phyloP scores from a whole-genome alignment of 164 flowering plant species.

The Malania oleifera region DNA sequence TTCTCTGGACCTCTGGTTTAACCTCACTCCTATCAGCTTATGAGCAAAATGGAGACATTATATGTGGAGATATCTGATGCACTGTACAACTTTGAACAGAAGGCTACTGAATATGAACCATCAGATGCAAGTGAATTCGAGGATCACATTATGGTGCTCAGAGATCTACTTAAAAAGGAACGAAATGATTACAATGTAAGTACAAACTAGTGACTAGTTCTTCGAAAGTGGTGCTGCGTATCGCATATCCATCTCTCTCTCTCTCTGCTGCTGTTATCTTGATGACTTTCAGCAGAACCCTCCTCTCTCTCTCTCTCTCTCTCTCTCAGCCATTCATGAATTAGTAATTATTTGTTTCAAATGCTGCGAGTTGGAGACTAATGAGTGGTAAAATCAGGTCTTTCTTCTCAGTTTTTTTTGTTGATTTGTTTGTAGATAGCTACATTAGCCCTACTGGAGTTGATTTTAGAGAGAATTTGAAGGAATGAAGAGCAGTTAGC shows the following conservation, averaged over 20 bases:
- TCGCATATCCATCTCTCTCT: not conserved
- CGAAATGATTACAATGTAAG: slow-evolving; percentile 65
- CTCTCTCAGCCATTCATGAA: too few relatives aligned
- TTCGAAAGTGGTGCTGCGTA: too few relatives aligned
- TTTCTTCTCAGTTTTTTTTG: too few relatives aligned
- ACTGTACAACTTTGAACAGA: slow-evolving; percentile 51
- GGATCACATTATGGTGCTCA: slow-evolving; percentile 54
- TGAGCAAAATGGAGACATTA: slow-evolving; percentile 51
- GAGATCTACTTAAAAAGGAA: slow-evolving; percentile 54
- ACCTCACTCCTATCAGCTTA: slow-evolving; percentile 38
- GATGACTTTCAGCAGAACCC: not conserved
- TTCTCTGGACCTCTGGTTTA: not conserved
- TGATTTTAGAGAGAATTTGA: too few relatives aligned
- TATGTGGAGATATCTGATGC: slow-evolving; percentile 57
- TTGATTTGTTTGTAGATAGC: too few relatives aligned
- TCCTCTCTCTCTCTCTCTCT: too few relatives aligned
- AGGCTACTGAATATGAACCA: slow-evolving; percentile 29
- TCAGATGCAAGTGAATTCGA: slow-evolving; percentile 37
- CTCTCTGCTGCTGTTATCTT: not conserved
- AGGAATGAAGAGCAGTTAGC: too few relatives aligned
- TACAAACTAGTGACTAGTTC: not conserved
- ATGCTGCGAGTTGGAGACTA: too few relatives aligned
- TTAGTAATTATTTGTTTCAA: too few relatives aligned
- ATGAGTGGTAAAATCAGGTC: too few relatives aligned
- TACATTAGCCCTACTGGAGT: too few relatives aligned